A percentile compares a stretch with the other conserved stretches of the same genome.
phyloP scores from a whole-genome alignment of 2,329 filamentous ascomycete species.

The Teratosphaeria epicoccoides region DNA sequence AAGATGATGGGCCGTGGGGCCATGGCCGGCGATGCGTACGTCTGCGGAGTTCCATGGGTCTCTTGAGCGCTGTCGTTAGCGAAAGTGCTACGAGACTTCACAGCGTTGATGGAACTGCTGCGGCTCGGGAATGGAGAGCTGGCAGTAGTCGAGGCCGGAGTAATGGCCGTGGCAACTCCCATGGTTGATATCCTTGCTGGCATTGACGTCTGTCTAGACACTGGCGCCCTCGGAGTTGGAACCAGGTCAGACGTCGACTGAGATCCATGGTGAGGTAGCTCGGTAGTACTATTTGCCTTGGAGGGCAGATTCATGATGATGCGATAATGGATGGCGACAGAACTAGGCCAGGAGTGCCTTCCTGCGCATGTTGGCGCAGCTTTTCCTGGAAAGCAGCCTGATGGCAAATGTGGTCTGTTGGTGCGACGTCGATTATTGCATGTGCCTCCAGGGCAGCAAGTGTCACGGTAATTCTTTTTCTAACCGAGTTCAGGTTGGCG shows the following conservation, averaged over 20 bases:
- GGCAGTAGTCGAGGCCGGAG: not conserved
- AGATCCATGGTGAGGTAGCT: not conserved
- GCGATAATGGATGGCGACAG: constrained; percentile 1
- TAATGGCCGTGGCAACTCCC: not conserved
- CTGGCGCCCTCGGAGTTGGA: not conserved
- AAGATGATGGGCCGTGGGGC: not conserved
- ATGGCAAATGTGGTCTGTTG: not conserved
- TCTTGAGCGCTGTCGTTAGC: not conserved
- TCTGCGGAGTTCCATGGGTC: not conserved
- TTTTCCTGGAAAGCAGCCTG: not conserved
- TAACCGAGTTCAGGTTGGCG: not conserved
- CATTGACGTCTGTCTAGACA: not conserved
- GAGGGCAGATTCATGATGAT: constrained; percentile 1
- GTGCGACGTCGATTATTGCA: not conserved
- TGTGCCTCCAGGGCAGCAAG: not conserved
- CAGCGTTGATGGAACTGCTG: not conserved
- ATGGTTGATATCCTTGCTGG: not conserved
- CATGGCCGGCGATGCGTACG: not conserved
- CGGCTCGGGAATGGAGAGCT: not conserved
- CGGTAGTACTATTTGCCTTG: not conserved
- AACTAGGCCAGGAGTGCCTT: not conserved
- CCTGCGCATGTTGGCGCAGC: not conserved
- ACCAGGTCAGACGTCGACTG: not conserved
- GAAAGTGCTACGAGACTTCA: not conserved
- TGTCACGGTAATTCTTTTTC: not conserved